Base-by-base conservation (phyloP, 306 rosid genomes). In the Rosa persica region DNA sequence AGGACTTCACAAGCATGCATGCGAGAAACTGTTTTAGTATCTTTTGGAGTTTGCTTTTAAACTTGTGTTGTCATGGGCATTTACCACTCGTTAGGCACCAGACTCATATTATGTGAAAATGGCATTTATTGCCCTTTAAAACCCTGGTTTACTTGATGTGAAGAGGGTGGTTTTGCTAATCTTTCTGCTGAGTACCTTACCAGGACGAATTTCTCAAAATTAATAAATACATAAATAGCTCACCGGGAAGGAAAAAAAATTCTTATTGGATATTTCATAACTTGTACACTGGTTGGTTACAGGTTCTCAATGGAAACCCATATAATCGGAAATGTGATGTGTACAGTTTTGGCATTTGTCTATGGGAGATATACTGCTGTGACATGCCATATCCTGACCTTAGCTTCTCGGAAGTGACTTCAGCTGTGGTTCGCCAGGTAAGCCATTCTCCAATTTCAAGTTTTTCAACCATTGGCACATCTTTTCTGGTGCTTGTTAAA, bases 361-460 rank as follows among this genome's bases (percentile, higher is more conserved):
- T 95, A 68, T 95, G 98, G 98, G 98, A 95, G 84, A 88, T 80
- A 49, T 95, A 95, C 85, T 95, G 98, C 81, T 95, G 98, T 78
- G 98, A 95, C 92, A 95, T 95, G 98, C 98, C 98, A 66, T 95
- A 92, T 77, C 97, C 98, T 36, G 98, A 95, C 79, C 93, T 95
- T 75, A 95, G 97, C 83, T 95, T 95, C 91, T 88, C 98, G 20
- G 98, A 95, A 83, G 91, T 95, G 49, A 95, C 98, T 68, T 88
- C 98, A 30, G 98, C 98, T 4, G 98, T 95, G 30, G 98, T 95
- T 80, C 96, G 97, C 81, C 98, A 93, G 99, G 99, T 93, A 80
- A 69, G 49, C 65, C 49, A 30, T 49, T 73, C 46, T 51, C 54
- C 57, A 58, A 38, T 76, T 42, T 47, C 75, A 76, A 48, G 12